Base-by-base conservation (phyloP, 2,329 filamentous ascomycete species). In the Nemania diffusa region DNA sequence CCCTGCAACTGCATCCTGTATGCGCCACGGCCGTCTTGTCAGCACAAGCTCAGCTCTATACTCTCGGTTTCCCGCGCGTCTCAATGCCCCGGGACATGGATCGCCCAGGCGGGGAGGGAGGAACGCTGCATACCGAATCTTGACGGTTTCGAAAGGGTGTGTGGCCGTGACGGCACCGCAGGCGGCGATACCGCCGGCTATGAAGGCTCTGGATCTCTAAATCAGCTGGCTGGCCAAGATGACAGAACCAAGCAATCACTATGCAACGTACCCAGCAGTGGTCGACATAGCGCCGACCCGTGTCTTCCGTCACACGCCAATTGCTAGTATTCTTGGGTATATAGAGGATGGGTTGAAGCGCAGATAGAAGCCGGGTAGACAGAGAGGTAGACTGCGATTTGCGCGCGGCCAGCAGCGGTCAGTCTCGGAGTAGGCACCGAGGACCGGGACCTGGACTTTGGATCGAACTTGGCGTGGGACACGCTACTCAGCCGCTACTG, bases 111-210 rank as follows among this genome's bases (percentile, higher is more conserved):
- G 22, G 9, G 37, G 48, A 56, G 46, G 57, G 61, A 55, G n/a
- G 26, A 44, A 55, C 11, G 26, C 22, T 48, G 78, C 85, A 78
- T 84, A 94, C 91, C 94, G 92, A 78, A 98, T 98, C 88, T 99
- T 99, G 79, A 99, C 94, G 13, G 95, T 98, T 83, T 99, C 96
- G 83, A 98, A 98, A 64, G 94, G 94, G 81, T 99, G 96, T 57
- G 96, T 98, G 72, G 97, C 94, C 46, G 95, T 98, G 65, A 99
- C 96, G 72, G 96, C 96, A 78, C 96, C 96, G 82, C 95, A 98
- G 72, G 96, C 96, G 78, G 96, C 96, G 78, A 99, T 92, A 78
- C 96, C 96, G 79, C 96, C 96, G 64, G 96, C 95, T 76, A 98
- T 89, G 84, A 99, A 99, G 69, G 94, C 93, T 73, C 94, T 89